Evolutionary conservation across 176 grass and related monocot species (phyloP).

Genomic region (Luzula sylvatica): DNA sequence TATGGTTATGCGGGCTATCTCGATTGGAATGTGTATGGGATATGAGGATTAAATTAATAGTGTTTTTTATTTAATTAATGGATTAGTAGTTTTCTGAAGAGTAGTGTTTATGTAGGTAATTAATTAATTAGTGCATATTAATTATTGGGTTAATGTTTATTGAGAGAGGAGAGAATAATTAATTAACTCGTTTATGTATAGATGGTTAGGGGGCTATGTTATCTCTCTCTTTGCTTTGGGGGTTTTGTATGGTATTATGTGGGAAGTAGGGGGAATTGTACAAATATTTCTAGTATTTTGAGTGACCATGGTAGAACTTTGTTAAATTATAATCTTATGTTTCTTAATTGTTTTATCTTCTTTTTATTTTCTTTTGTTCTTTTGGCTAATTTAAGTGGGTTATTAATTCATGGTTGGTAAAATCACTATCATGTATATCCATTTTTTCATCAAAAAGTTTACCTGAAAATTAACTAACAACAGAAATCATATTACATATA

Average conservation of each 20-base stretch:
- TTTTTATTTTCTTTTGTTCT: too few species aligned
- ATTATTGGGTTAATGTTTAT: constrained; percentile 17
- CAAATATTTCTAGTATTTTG: constrained; percentile 11
- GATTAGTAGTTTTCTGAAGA: neutral
- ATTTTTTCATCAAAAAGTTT: too few species aligned
- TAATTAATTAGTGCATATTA: constrained; percentile 15
- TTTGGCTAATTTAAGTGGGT: too few species aligned
- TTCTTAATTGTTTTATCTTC: too few species aligned
- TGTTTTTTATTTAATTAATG: neutral
- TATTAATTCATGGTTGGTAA: too few species aligned
- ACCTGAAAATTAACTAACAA: too few species aligned
- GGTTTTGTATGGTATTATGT: neutral
- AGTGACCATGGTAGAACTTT: too few species aligned
- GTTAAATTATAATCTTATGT: too few species aligned
- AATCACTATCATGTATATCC: too few species aligned
- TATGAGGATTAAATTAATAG: constrained; percentile 20
- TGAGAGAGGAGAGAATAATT: constrained; percentile 24
- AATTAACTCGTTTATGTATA: constrained; percentile 24
- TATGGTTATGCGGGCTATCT: constrained; percentile 48
- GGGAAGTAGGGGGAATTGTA: constrained; percentile 3
- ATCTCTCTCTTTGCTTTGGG: constrained; percentile 22
- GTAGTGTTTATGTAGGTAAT: constrained; percentile 21
- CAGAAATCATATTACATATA: too few species aligned
- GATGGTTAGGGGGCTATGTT: constrained; percentile 17
- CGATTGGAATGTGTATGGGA: constrained; percentile 35